Conservation (phyloP, 2,329 filamentous ascomycete genomes). For the Aspergillus calidoustus region DNA sequence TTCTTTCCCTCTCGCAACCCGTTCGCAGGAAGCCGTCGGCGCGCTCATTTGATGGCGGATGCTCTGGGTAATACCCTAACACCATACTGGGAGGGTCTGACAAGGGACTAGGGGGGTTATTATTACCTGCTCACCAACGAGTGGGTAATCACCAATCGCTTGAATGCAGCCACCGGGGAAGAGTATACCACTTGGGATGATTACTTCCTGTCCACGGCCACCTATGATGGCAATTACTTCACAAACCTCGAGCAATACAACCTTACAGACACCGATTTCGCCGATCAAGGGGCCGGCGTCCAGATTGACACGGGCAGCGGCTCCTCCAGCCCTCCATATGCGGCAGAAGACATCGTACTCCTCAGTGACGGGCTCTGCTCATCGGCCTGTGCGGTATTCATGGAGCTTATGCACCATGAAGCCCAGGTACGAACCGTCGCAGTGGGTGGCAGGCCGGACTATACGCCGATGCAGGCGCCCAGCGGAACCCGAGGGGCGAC, state of each 20-base stretch:
- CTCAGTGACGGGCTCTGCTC: slow-evolving; percentile 60
- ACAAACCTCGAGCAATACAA: neutral
- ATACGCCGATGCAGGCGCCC: slow-evolving; percentile 61
- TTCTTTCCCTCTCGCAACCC: neutral
- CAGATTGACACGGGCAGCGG: neutral
- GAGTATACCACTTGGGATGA: neutral
- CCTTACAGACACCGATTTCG: neutral
- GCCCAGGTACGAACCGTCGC: slow-evolving; percentile 58
- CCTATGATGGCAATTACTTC: neutral
- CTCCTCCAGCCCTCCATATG: slow-evolving; percentile 19
- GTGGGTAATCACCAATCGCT: neutral
- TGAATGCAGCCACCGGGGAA: neutral
- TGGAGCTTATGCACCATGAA: slow-evolving; percentile 56
- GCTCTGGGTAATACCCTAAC: neutral
- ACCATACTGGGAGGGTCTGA: neutral
- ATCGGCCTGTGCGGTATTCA: slow-evolving; percentile 62
- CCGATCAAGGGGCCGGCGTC: neutral
- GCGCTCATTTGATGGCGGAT: neutral
- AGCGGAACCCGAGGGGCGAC: slow-evolving; percentile 63
- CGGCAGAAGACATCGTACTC: slow-evolving; percentile 37
- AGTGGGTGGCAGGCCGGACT: slow-evolving; percentile 61
- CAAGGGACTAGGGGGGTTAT: neutral
- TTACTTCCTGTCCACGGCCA: neutral
- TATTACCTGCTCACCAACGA: neutral
- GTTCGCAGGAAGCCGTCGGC: neutral